A percentile compares a stretch with the other conserved stretches of the same genome.
phyloP scores from a whole-genome alignment of 2,329 filamentous ascomycete species.

The Penicillium capsulatum region DNA sequence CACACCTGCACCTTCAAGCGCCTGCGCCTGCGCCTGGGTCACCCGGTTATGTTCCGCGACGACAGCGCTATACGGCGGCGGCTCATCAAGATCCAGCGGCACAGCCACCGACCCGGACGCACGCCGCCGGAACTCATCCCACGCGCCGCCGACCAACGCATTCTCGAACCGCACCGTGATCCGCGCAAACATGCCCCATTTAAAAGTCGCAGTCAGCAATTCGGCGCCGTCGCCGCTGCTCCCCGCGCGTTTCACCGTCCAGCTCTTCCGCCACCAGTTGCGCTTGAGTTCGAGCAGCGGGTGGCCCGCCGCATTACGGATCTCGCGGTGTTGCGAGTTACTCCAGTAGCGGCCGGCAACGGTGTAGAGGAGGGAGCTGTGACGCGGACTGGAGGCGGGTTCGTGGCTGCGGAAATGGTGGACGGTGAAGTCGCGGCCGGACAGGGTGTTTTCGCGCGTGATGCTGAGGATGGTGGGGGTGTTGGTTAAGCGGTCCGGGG shows the following conservation, averaged over 20 bases:
- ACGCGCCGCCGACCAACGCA: slow-evolving; percentile 8
- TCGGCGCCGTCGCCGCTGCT: slow-evolving; percentile 11
- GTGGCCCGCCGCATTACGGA: slow-evolving; percentile 10
- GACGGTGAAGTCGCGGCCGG: slow-evolving; percentile 12
- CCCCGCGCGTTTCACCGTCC: slow-evolving; percentile 16
- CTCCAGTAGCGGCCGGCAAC: slow-evolving; percentile 18
- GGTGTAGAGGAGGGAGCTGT: slow-evolving; percentile 15
- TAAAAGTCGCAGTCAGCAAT: slow-evolving; percentile 11
- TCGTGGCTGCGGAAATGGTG: slow-evolving; percentile 18
- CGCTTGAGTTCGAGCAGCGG: slow-evolving; percentile 17
- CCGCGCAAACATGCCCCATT: slow-evolving; percentile 13
- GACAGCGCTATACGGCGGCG: slow-evolving; percentile 13
- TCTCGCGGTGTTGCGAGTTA: slow-evolving; percentile 14
- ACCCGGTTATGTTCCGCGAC: neutral
- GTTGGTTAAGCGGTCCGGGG: slow-evolving; percentile 21
- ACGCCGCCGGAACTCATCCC: neutral
- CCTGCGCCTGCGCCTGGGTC: neutral
- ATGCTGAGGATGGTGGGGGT: slow-evolving; percentile 21
- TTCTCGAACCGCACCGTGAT: slow-evolving; percentile 15
- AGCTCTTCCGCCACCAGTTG: slow-evolving; percentile 16
- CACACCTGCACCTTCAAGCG: too few species aligned
- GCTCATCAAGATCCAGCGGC: neutral
- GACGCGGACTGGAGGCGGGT: slow-evolving; percentile 12
- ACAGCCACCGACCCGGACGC: neutral
- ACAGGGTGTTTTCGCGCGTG: slow-evolving; percentile 12